phyloP scores from a whole-genome alignment of 2,329 filamentous ascomycete species.

The Penicillium sp. region DNA sequence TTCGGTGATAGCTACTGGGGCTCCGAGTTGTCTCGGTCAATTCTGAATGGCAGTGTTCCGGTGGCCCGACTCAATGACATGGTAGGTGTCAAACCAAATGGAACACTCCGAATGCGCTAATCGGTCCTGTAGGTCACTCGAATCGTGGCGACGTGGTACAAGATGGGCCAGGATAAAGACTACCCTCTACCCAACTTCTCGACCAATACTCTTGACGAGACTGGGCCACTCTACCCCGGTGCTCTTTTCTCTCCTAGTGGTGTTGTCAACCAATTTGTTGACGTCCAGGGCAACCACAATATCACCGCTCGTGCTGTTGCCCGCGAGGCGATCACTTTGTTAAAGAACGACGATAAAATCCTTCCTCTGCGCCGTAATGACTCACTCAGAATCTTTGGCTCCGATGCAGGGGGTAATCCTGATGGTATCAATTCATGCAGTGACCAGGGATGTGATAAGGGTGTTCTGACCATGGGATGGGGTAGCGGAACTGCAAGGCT shows the following conservation, averaged over 20 bases:
- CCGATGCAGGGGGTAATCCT: constrained; percentile 53
- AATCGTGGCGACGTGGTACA: constrained; percentile 58
- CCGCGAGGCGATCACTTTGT: constrained; percentile 55
- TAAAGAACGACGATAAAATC: constrained; percentile 62
- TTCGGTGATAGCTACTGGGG: constrained; percentile 56
- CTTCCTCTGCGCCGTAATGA: constrained; percentile 47
- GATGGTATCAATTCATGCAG: constrained; percentile 65
- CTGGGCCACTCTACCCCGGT: constrained; percentile 57
- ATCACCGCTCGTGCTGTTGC: constrained; percentile 52
- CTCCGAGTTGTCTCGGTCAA: constrained; percentile 53
- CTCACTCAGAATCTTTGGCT: constrained; percentile 48
- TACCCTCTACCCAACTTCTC: constrained; percentile 60
- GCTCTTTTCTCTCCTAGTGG: constrained; percentile 60
- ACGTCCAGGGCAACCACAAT: constrained; percentile 55
- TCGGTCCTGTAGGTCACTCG: constrained; percentile 46
- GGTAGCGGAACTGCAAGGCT: constrained; percentile 72
- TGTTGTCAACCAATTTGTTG: constrained; percentile 67
- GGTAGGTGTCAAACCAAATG: constrained; percentile 22
- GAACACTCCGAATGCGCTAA: constrained; percentile 6
- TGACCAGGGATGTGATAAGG: constrained; percentile 67
- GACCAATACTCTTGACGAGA: constrained; percentile 55
- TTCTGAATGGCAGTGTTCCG: constrained; percentile 59
- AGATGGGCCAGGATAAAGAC: constrained; percentile 56
- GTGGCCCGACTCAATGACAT: constrained; percentile 55
- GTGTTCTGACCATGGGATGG: constrained; percentile 74